These are phyloP conservation scores for Magnaporthiopsis rhizophila DNA, from an alignment of 2,329 filamentous ascomycete genomes.

Conservation along the genomic window DNA sequence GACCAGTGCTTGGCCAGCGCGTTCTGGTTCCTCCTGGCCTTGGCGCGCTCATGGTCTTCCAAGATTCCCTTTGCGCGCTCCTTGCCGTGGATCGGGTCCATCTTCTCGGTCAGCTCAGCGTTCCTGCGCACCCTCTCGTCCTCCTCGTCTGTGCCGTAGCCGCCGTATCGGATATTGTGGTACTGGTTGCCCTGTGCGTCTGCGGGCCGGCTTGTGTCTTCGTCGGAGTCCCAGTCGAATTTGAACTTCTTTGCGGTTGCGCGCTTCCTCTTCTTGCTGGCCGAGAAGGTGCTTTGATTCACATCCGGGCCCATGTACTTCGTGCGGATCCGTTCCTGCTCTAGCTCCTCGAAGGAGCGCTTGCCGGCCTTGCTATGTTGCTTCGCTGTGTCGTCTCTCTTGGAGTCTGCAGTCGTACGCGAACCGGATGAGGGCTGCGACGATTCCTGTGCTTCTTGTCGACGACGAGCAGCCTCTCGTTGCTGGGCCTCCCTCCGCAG, in stretches of 20 bases:
- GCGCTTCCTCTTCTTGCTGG: slow-evolving; percentile 88
- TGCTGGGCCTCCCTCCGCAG: slow-evolving; percentile 58
- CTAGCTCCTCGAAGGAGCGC: slow-evolving; percentile 49
- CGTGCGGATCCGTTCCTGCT: slow-evolving; percentile 31
- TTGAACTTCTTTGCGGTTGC: slow-evolving; percentile 98
- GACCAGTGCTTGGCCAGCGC: slow-evolving; percentile 91
- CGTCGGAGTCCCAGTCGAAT: slow-evolving; percentile 93
- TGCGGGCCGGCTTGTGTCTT: slow-evolving; percentile 80
- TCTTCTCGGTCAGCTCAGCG: slow-evolving; percentile 63
- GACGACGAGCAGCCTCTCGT: slow-evolving; percentile 23
- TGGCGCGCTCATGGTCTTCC: slow-evolving; percentile 74
- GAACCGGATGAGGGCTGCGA: neutral
- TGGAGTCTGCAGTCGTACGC: slow-evolving; percentile 7
- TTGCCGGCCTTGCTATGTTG: slow-evolving; percentile 20
- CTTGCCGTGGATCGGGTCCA: slow-evolving; percentile 67
- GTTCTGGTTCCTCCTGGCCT: slow-evolving; percentile 64
- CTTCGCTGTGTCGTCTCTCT: slow-evolving; percentile 11
- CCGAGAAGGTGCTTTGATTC: slow-evolving; percentile 77
- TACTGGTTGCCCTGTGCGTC: slow-evolving; percentile 57
- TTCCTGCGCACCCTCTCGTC: slow-evolving; percentile 43
- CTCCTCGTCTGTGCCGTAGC: slow-evolving; percentile 47
- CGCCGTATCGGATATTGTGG: slow-evolving; percentile 45
- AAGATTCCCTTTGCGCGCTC: slow-evolving; percentile 72
- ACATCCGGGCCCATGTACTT: slow-evolving; percentile 78
- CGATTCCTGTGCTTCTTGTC: slow-evolving; percentile 29